A percentile compares a stretch with the other conserved stretches of the same genome.
phyloP scores from a whole-genome alignment of 306 rosid genomes.

The Bauhinia variegata region DNA sequence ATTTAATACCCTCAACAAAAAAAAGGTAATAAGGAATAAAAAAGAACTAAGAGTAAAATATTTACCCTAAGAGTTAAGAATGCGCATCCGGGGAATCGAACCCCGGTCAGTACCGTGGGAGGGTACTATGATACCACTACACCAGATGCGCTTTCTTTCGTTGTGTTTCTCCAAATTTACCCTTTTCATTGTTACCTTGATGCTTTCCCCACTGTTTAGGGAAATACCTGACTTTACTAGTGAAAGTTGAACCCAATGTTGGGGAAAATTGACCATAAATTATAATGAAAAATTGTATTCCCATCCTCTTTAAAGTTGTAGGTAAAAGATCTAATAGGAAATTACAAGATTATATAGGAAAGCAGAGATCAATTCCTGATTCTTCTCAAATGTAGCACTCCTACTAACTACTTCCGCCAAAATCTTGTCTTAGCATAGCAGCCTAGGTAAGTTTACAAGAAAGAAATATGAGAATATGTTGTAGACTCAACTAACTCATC shows the following conservation, averaged over 20 bases:
- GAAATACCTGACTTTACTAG: too few species aligned
- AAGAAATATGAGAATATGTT: not conserved
- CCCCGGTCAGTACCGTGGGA: conserved; percentile 85
- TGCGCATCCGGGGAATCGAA: conserved; percentile 85
- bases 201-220: too few species aligned
- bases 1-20: too few species aligned
- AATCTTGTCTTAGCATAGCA: conserved; percentile 24
- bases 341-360: conserved; percentile 13
- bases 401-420: conserved; percentile 31
- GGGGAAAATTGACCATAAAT: not conserved
- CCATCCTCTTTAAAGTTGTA: conserved; percentile 26
- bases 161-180: too few species aligned
- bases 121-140: conserved; percentile 85
- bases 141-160: conserved; percentile 61
- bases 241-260: not conserved
- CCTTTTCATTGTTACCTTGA: too few species aligned
- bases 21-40: too few species aligned
- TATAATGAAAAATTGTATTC: not conserved
- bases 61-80: too few species aligned
- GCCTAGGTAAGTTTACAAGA: not conserved
- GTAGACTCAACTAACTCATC: conserved; percentile 45
- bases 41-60: too few species aligned
- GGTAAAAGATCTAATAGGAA: conserved; percentile 5
- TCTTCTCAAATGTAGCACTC: conserved; percentile 30
- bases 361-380: conserved; percentile 20